Percentiles rank a stretch among this genome's conserved stretches.
Conservation (phyloP, 805 yeast genomes). For the Alloascoidea hylecoeti region DNA sequence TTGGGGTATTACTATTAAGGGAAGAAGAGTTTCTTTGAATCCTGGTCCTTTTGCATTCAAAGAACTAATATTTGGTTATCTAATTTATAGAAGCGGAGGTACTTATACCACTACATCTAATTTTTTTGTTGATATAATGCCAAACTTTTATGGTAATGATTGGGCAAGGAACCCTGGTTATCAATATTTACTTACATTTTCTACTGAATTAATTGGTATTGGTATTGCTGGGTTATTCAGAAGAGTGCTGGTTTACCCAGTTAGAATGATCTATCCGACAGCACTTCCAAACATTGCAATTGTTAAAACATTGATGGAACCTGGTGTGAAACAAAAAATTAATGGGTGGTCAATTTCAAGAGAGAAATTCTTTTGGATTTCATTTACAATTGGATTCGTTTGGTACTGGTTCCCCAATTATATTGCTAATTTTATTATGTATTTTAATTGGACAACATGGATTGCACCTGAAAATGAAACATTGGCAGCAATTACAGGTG, state of each 20-base stretch:
- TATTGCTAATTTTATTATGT: slow-evolving; percentile 42
- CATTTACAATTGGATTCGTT: slow-evolving; percentile 26
- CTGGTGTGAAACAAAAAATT: slow-evolving; percentile 10
- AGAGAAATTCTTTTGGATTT: slow-evolving; percentile 24
- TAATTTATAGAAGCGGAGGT: too few species aligned
- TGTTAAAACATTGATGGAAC: slow-evolving; percentile 33
- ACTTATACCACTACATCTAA: too few species aligned
- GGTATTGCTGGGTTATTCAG: slow-evolving; percentile 51
- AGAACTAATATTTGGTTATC: slow-evolving; percentile 52
- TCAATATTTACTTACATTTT: slow-evolving; percentile 32
- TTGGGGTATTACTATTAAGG: slow-evolving; percentile 23
- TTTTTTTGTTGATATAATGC: too few species aligned
- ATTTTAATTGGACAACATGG: slow-evolving; percentile 54
- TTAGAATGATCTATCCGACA: slow-evolving; percentile 50
- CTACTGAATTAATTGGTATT: slow-evolving; percentile 53
- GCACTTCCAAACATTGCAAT: slow-evolving; percentile 43
- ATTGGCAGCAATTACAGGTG: slow-evolving; percentile 50
- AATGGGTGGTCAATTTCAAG: slow-evolving; percentile 38
- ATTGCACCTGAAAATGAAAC: slow-evolving; percentile 36
- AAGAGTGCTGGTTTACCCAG: slow-evolving; percentile 43
- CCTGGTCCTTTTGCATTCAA: slow-evolving; percentile 54
- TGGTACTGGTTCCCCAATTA: slow-evolving; percentile 62
- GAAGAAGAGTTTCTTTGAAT: slow-evolving; percentile 29
- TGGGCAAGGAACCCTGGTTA: slow-evolving; percentile 30
- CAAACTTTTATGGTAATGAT: too few species aligned